Base-by-base conservation (phyloP, 371 early-diverging fungal species). In the Zopfochytrium polystomum region DNA sequence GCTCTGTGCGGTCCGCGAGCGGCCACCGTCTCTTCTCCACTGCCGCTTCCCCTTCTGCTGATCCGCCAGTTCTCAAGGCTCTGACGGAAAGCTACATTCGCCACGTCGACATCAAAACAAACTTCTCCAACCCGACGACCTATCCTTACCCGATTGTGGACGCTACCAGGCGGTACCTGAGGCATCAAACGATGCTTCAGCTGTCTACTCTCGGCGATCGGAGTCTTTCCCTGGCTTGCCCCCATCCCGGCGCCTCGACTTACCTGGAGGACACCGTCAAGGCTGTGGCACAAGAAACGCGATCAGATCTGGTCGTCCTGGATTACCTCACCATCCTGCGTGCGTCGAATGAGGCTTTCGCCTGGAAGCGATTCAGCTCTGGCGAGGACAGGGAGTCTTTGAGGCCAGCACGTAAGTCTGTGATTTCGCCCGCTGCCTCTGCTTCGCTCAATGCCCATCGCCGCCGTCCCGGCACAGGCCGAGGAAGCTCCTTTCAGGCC, bases 241-340 rank as follows among this genome's bases (percentile, higher is more conserved):
- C 77, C 30, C 77, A 76, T 56, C 74, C 74, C 4, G 77, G 77
- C 4, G 63, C 73, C 1, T 26, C 47, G 13, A 2, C 20, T 9
- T 58, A 58, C 25, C 49, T 73, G 45, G 70, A 73, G 29, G 56
- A 42, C 2, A 63, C 63, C 0, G 72, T 62, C 13, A n/a, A 43
- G 18, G 68, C 64, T 23, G 35, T 62, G n/a, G 74, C 74, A 1
- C 31, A 43, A 2, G 72, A 70, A 1, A 18, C 62, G 5, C 53
- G 59, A 13, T 72, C 74, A 45, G 62, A 65, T 31, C 32, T 77
- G 1, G 30, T 72, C 15, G 45, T 65, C 1, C 44, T 77, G 30
- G 77, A 77, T 45, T 74, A 64, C 44, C 56, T 61, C 25, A 47
- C 52, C 18, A 4, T 76, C 1, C 44, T 76, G 23, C 15, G 15